These are phyloP conservation scores for Ophiocordyceps sinensis DNA, from an alignment of 2,329 filamentous ascomycete genomes.

Conservation along the genomic window DNA sequence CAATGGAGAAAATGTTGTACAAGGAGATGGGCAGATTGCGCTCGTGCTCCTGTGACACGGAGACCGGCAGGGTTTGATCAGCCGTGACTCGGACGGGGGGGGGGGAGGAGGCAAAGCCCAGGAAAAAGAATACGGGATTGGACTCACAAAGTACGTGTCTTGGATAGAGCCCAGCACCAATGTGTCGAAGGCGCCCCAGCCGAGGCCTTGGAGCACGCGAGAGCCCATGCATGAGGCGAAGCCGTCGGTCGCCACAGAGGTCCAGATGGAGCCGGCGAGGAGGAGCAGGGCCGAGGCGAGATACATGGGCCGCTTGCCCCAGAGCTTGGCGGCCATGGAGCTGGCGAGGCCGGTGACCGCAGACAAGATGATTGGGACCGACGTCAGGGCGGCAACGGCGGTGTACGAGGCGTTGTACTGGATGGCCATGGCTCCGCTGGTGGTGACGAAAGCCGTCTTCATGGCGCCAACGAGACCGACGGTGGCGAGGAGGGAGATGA, in stretches of 20 bases:
- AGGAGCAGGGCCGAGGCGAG: slow-evolving; percentile 28
- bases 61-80: background rate
- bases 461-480: slow-evolving; percentile 32
- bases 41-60: slow-evolving; percentile 30
- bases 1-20: slow-evolving; percentile 27
- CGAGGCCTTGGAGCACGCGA: slow-evolving; percentile 39
- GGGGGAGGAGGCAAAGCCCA: background rate
- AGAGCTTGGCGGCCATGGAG: slow-evolving; percentile 27
- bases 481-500: slow-evolving; percentile 30
- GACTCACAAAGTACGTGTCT: slow-evolving; percentile 41
- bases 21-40: slow-evolving; percentile 28
- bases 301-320: slow-evolving; percentile 40
- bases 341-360: slow-evolving; percentile 28
- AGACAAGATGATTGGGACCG: slow-evolving; percentile 35
- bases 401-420: slow-evolving; percentile 31
- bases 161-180: slow-evolving; percentile 37
- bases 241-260: slow-evolving; percentile 24
- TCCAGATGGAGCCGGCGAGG: slow-evolving; percentile 36
- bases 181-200: slow-evolving; percentile 44
- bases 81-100: background rate
- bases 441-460: slow-evolving; percentile 38
- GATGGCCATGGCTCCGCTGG: slow-evolving; percentile 28
- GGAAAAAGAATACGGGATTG: background rate
- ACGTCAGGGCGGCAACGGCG: slow-evolving; percentile 33
- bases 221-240: slow-evolving; percentile 35